Percentiles rank a stretch among this genome's conserved stretches.
These are phyloP conservation scores for Thymus quinquecostatus DNA, from an alignment of 257 asterid genomes.

Conservation along the genomic window DNA sequence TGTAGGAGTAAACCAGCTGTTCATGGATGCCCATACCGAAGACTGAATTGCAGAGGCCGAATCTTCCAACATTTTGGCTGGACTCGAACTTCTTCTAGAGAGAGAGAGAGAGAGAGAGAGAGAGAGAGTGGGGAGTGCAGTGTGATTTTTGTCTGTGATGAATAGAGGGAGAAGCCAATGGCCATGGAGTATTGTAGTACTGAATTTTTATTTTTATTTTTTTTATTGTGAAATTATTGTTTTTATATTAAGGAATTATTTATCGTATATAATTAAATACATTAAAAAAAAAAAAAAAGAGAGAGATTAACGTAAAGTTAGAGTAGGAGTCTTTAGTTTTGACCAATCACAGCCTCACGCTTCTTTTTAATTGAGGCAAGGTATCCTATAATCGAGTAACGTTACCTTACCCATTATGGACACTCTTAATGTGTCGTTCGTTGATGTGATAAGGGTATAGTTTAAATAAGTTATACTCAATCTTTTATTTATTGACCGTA, in stretches of 20 bases:
- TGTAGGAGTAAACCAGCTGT: slow-evolving; percentile 90
- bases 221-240: too few species aligned
- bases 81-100: not conserved
- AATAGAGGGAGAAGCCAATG: not conserved
- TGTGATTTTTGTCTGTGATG: slow-evolving; percentile 4
- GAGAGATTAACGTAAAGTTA: not conserved
- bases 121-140: not conserved
- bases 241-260: too few species aligned
- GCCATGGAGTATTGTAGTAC: not conserved
- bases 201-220: not conserved
- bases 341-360: not conserved
- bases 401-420: too few species aligned
- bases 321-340: not conserved
- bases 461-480: too few species aligned
- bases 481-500: too few species aligned
- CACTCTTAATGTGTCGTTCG: too few species aligned
- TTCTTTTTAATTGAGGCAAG: not conserved
- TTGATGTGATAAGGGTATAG: too few species aligned
- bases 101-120: not conserved
- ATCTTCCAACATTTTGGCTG: slow-evolving; percentile 58
- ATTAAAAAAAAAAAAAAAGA: not conserved
- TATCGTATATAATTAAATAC: too few species aligned
- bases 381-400: not conserved
- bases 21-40: slow-evolving; percentile 78
- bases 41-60: slow-evolving; percentile 64